Base-by-base conservation (phyloP, 73 alveolate genomes). In the Paramecium sexaurelia region DNA sequence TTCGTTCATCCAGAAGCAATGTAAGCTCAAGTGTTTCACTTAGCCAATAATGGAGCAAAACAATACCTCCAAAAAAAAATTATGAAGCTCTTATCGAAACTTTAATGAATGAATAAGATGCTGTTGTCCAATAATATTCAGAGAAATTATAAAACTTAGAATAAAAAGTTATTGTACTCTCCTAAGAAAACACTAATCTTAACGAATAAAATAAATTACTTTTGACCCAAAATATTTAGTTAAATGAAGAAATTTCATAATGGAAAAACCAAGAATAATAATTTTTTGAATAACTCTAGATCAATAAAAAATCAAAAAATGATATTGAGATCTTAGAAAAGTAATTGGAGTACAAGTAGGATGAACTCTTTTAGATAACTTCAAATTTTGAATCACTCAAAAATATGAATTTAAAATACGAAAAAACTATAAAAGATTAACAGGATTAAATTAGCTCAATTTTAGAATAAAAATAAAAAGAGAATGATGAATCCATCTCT, bases 221-320 rank as follows among this genome's bases (percentile, higher is more conserved):
- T 29, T 26, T 61, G 39, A 26, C 20, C 6, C n/a, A 61, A 61
- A 61, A 61, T n/a, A 29, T 26, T 32, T 17, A 61, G 17, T 32
- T 61, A 29, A 61, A 61, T 61, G 83, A 61, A 61, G 83, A 61
- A 61, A 61, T 61, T 51, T 17, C 67, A 51, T 51, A 51, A 51
- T 51, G 29, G 29, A 51, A 51, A 51, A 51, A 51, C 17, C 5
- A 51, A 61, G 39, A 11, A 22, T 26, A 61, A 29, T 27, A 61
- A 26, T 29, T 10, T 29, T 45, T 61, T 29, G 26, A 26, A 61
- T 32, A 22, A 29, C 26, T 7, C 1, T 24, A 61, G 26, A 61
- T 29, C 24, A 61, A 61, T 61, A 9, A 24, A 7, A 61, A 61
- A 61, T 19, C 39, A 4, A 8, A 61, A 26, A 29, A 29, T 29